These are phyloP conservation scores for Limnanthes douglasii DNA, from an alignment of 345 rosid genomes.

Conservation along the genomic window DNA sequence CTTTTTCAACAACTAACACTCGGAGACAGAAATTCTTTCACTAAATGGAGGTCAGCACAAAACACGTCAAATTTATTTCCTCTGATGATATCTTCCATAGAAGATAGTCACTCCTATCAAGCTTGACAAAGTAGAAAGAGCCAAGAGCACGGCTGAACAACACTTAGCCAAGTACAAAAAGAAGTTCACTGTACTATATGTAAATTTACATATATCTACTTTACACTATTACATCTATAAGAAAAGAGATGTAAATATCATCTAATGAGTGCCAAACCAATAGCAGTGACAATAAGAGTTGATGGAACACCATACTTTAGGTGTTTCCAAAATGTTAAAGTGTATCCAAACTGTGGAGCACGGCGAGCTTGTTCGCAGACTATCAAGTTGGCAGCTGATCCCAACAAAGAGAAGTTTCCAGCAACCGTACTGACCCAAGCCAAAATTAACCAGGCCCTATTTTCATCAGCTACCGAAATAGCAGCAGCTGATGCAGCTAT, in stretches of 20 bases:
- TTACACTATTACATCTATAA: background rate
- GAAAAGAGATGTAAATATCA: conserved; percentile 5
- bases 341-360: conserved; percentile 30
- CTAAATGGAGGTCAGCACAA: too few species aligned
- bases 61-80: too few species aligned
- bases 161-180: too few species aligned
- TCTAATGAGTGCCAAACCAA: conserved; percentile 42
- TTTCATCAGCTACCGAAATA: conserved; percentile 34
- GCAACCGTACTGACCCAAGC: conserved; percentile 88
- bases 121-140: too few species aligned
- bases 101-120: too few species aligned
- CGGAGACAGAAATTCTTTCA: too few species aligned
- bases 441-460: conserved; percentile 71
- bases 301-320: conserved; percentile 72
- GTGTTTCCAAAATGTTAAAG: conserved; percentile 56
- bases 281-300: conserved; percentile 45
- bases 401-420: conserved; percentile 68
- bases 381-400: conserved; percentile 83
- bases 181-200: too few species aligned
- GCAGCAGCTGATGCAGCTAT: conserved; percentile 67
- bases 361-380: conserved; percentile 80
- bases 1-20: too few species aligned
- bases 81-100: too few species aligned
- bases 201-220: too few species aligned
- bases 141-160: too few species aligned